These are phyloP conservation scores for Viola pubescens DNA, from an alignment of 441 rosid genomes.

Conservation along the genomic window DNA sequence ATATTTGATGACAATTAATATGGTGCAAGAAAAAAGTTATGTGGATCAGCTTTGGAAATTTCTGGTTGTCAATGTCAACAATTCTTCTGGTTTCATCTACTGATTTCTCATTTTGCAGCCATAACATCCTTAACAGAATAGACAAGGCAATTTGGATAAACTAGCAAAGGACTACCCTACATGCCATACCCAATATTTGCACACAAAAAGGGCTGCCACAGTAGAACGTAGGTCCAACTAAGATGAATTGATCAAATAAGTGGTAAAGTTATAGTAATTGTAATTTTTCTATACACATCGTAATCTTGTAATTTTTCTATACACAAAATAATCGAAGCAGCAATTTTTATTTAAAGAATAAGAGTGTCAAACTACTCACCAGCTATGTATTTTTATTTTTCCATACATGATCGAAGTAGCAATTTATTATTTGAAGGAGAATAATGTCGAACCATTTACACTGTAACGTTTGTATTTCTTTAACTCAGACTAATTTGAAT, in stretches of 20 bases:
- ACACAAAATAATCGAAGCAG: too few species aligned
- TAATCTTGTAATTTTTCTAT: not conserved
- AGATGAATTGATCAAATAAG: not conserved
- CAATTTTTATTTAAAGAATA: too few species aligned
- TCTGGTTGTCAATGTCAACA: too few species aligned
- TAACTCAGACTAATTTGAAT: too few species aligned
- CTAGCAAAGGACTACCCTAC: not conserved
- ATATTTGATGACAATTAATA: too few species aligned
- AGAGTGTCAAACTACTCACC: not conserved
- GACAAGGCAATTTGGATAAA: constrained; percentile 7
- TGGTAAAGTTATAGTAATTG: not conserved
- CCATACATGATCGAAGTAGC: not conserved
- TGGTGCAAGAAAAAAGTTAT: too few species aligned
- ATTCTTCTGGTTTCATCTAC: not conserved
- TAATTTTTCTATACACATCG: not conserved
- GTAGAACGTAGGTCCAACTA: constrained; percentile 13
- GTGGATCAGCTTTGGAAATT: too few species aligned
- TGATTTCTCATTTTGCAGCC: not conserved
- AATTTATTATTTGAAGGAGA: not conserved
- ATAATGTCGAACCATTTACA: not conserved
- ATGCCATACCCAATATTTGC: not conserved
- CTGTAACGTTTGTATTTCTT: not conserved
- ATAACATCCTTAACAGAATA: constrained; percentile 7
- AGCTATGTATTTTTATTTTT: too few species aligned
- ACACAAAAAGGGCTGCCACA: not conserved